These are phyloP conservation scores for Sarocladium oryzae DNA, from an alignment of 2,329 filamentous ascomycete species.

Conservation along the genomic window DNA sequence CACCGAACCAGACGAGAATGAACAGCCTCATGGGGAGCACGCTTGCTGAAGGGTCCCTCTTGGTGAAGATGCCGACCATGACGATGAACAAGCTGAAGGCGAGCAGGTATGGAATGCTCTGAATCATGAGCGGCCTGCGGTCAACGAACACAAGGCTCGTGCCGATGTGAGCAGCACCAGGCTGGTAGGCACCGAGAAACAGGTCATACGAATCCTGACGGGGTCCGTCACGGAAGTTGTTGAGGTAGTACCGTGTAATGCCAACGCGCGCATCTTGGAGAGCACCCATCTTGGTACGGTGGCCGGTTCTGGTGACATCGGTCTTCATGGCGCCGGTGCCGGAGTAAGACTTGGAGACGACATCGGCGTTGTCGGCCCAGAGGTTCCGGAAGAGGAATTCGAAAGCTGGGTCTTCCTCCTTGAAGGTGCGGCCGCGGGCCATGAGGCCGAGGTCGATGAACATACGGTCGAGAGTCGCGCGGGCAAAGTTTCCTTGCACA, in stretches of 20 bases:
- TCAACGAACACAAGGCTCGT: constrained; percentile 74
- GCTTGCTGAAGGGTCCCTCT: constrained; percentile 62
- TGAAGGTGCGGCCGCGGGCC: constrained; percentile 67
- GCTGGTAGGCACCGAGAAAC: constrained; percentile 81
- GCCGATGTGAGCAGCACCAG: constrained; percentile 64
- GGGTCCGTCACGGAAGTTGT: constrained; percentile 93
- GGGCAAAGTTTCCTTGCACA: constrained; percentile 92
- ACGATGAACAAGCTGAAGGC: constrained; percentile 82
- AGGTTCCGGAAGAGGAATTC: constrained; percentile 92
- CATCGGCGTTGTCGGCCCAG: constrained; percentile 97
- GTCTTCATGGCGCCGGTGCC: constrained; percentile 97
- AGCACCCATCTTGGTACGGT: constrained; percentile 77
- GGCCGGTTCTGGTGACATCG: constrained; percentile 90
- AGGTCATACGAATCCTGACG: constrained; percentile 93
- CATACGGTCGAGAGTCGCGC: constrained; percentile 83
- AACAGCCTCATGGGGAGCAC: constrained; percentile 80
- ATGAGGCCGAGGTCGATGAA: constrained; percentile 79
- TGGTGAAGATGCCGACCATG: constrained; percentile 66
- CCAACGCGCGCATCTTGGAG: constrained; percentile 85
- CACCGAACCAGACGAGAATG: constrained; percentile 66
- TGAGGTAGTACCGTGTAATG: constrained; percentile 79
- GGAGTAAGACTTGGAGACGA: constrained; percentile 87
- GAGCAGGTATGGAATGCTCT: constrained; percentile 87
- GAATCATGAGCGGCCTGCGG: constrained; percentile 76
- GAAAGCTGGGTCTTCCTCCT: constrained; percentile 70